phyloP scores from a whole-genome alignment of 805 yeast species.

The Barnettozyma vustinii region DNA sequence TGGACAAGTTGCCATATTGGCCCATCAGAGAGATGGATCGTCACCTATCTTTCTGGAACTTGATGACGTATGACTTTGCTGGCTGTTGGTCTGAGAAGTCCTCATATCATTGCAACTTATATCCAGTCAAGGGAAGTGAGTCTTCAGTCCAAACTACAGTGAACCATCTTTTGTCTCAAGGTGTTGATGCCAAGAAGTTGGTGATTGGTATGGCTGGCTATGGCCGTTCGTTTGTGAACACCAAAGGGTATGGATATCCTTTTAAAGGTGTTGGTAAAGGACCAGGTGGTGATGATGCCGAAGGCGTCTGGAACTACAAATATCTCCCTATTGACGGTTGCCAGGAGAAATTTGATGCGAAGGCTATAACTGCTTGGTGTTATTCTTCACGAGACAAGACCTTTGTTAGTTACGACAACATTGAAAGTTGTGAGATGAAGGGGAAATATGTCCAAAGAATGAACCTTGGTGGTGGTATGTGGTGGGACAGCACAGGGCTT shows the following conservation, averaged over 20 bases:
- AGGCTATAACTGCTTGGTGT: conserved; percentile 50
- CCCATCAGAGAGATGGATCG: conserved; percentile 50
- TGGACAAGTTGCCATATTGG: conserved; percentile 37
- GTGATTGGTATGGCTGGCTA: conserved; percentile 85
- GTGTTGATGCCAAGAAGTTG: conserved; percentile 46
- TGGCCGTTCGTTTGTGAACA: conserved; percentile 53
- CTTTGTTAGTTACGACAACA: conserved; percentile 65
- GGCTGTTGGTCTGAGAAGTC: conserved; percentile 69
- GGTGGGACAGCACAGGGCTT: conserved; percentile 87
- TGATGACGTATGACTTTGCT: conserved; percentile 87
- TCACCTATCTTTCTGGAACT: conserved; percentile 65
- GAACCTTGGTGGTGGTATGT: conserved; percentile 78
- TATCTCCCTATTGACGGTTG: conserved; percentile 43
- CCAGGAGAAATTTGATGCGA: conserved; percentile 45
- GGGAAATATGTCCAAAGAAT: conserved; percentile 47
- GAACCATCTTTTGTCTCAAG: conserved; percentile 33
- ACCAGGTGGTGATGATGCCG: conserved; percentile 34
- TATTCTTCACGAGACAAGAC: conserved; percentile 33
- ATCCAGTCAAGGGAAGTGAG: conserved; percentile 29
- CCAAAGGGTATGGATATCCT: conserved; percentile 34
- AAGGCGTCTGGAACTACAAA: conserved; percentile 50
- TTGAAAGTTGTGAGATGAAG: conserved; percentile 46
- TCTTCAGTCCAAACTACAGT: conserved; percentile 48
- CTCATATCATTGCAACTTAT: conserved; percentile 69
- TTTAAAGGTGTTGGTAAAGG: conserved; percentile 42